Evolutionary conservation across 1,139 yeast genomes (phyloP), one percentile per base, ranked within the genome.

Genomic region (Candida pseudoviswanathii): DNA sequence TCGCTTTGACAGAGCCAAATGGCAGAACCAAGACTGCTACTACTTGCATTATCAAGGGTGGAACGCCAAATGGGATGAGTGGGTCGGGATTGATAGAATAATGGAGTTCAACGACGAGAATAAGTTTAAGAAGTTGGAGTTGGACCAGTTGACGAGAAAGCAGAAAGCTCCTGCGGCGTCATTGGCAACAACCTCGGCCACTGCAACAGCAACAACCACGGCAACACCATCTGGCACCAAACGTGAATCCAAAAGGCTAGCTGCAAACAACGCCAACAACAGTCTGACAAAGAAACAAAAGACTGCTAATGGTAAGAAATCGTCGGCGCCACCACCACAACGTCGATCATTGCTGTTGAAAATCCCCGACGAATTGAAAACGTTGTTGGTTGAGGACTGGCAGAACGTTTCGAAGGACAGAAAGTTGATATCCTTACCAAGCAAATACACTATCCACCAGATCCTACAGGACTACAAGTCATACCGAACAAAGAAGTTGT

Each of bases 11-110:
- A 32, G 34, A 1, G 9, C 41, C 5, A 55, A 53, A 44, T 51
- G 57, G 56, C 47, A 50, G 31, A 33, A 41, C n/a, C 46, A 46
- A 38, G 45, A 51, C 8, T 48, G 52, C 50, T 92, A 82, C 66
- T 85, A 75, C 56, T 82, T 94, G 7, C 99, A 94, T 64, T 94
- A 94, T 68, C 89, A 86, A 60, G 98, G 99, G 2, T 94, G 99
- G 99, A 94, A 91, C 61, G 70, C 85, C 22, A 85, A 92, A 54
- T 92, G 97, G 97, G 98, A 94, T 64, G 99, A 94, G 65, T 94
- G 99, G 99, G 96, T 94, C 0, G 79, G 82, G 0, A 67, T 70
- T 7, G 85, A 82, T 45, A 73, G 98, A 39, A 79, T 92, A 8
- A 71, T 89, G 62, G 86, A 82, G 55, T 76, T 78, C 62, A 88